phyloP scores from a whole-genome alignment of 1,139 yeast species.

The Diutina rugosa region DNA sequence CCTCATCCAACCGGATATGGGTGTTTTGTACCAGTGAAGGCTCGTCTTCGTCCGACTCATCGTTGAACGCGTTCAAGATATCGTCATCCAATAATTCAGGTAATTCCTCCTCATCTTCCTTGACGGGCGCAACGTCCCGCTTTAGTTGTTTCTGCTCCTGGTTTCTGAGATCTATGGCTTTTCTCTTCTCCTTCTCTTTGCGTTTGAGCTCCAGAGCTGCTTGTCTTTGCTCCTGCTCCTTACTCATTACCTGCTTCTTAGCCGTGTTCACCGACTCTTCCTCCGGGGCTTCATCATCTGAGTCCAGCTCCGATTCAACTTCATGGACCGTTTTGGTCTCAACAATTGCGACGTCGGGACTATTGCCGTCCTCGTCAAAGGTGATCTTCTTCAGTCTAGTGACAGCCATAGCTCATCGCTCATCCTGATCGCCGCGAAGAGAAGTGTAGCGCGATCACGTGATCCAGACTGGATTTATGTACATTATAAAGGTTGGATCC shows the following conservation, averaged over 20 bases:
- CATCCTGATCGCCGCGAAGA: neutral
- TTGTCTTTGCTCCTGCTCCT: constrained; percentile 10
- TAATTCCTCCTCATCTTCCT: constrained; percentile 15
- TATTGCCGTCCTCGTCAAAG: neutral
- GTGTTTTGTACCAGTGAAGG: constrained; percentile 5
- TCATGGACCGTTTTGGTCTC: neutral
- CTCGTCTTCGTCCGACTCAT: constrained; percentile 9
- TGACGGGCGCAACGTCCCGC: constrained; percentile 15
- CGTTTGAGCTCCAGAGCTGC: constrained; percentile 22
- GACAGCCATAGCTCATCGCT: neutral
- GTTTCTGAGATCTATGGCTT: constrained; percentile 34
- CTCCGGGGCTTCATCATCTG: constrained; percentile 1
- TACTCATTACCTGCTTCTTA: neutral
- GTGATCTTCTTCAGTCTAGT: neutral
- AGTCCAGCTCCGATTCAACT: neutral
- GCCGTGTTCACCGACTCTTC: neutral
- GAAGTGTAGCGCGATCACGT: neutral
- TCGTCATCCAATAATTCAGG: constrained; percentile 43
- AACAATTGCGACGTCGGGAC: neutral
- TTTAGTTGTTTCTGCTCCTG: constrained; percentile 37
- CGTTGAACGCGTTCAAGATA: constrained; percentile 14
- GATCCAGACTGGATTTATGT: neutral
- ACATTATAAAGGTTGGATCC: neutral
- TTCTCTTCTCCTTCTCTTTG: constrained; percentile 21
- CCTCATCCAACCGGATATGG: constrained; percentile 17